Conservation (phyloP, 1,139 yeast genomes). For the Candida sojae region DNA sequence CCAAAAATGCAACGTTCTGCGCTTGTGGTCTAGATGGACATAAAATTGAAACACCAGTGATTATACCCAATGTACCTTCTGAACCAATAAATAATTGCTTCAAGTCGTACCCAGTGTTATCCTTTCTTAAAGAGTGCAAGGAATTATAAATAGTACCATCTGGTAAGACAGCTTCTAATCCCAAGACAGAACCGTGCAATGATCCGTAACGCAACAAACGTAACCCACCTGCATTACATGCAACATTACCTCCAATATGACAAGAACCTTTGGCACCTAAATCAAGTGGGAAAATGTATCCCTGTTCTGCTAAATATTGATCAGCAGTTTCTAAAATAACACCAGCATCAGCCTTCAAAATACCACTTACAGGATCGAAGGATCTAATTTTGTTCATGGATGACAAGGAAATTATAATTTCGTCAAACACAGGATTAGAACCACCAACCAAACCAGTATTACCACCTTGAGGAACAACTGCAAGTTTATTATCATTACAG, state of each 20-base stretch:
- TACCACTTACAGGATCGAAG: constrained; percentile 82
- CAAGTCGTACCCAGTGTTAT: constrained; percentile 91
- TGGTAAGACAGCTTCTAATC: constrained; percentile 88
- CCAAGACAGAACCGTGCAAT: constrained; percentile 87
- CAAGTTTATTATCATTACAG: constrained; percentile 76
- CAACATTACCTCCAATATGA: constrained; percentile 93
- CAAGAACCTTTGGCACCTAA: constrained; percentile 98
- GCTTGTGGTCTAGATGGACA: constrained; percentile 93
- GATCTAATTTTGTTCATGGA: constrained; percentile 77
- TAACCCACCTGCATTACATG: constrained; percentile 96
- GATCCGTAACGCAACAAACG: constrained; percentile 88
- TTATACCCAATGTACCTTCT: constrained; percentile 88
- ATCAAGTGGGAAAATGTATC: constrained; percentile 91
- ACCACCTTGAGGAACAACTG: constrained; percentile 97
- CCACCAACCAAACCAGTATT: constrained; percentile 98
- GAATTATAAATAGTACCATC: constrained; percentile 84
- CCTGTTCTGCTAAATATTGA: constrained; percentile 71
- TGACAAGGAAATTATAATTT: constrained; percentile 70
- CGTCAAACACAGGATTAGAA: constrained; percentile 90
- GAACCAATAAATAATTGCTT: constrained; percentile 92
- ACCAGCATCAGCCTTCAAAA: constrained; percentile 88
- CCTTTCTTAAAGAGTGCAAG: constrained; percentile 83
- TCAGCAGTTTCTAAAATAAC: constrained; percentile 87
- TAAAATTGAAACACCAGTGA: constrained; percentile 86
- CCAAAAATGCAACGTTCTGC: constrained; percentile 86